Percentiles rank a stretch among this genome's conserved stretches.
Evolutionary conservation across 148 eudicot species (phyloP).

Genomic region (Persicaria tinctoria): DNA sequence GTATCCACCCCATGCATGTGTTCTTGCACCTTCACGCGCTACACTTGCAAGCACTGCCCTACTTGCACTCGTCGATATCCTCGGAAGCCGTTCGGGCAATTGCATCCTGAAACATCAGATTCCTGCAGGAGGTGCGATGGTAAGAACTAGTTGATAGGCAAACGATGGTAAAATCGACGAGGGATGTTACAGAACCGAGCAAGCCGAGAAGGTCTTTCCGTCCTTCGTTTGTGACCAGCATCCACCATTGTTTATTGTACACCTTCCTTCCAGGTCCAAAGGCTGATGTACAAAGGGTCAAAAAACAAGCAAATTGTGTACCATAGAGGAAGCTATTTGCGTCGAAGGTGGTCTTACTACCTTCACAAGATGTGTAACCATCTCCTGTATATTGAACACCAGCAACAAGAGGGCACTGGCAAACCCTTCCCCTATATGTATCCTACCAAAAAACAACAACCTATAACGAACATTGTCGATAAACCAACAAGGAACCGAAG

Average conservation of each 20-base stretch:
- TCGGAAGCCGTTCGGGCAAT: constrained; percentile 65
- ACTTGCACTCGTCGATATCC: constrained; percentile 87
- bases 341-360: constrained; percentile 32
- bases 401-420: constrained; percentile 71
- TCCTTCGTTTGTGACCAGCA: constrained; percentile 70
- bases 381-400: constrained; percentile 88
- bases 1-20: constrained; percentile 75
- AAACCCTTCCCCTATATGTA: constrained; percentile 85
- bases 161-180: constrained; percentile 15
- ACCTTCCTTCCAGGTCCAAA: constrained; percentile 85
- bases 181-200: constrained; percentile 42
- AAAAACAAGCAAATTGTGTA: not conserved
- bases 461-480: not conserved
- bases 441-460: constrained; percentile 35
- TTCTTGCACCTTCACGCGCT: constrained; percentile 70
- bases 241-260: constrained; percentile 62
- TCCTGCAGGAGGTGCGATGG: constrained; percentile 27
- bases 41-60: constrained; percentile 54
- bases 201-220: constrained; percentile 62
- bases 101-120: constrained; percentile 51
- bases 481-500: not conserved
- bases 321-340: too few relatives aligned
- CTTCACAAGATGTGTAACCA: constrained; percentile 75
- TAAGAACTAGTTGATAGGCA: not conserved
- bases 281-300: constrained; percentile 34